Evolutionary conservation across 177 flowering plant genomes (phyloP).

Genomic region (Vitis hybrid): DNA sequence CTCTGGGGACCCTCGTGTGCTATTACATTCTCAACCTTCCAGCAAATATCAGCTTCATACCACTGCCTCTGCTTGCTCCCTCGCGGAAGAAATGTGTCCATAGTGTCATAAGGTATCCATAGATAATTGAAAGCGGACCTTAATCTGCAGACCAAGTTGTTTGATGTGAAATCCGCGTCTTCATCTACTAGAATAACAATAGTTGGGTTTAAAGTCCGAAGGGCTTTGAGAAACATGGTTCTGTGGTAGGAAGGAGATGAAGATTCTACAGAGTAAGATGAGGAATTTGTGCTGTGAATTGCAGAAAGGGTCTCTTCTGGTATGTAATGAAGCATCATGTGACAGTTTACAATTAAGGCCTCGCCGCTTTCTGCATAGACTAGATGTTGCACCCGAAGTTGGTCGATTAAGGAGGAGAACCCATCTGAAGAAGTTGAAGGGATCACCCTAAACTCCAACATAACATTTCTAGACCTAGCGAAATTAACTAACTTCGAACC

Average conservation of each 20-base stretch:
- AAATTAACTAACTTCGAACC: conserved; percentile 65
- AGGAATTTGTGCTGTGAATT: conserved; percentile 12
- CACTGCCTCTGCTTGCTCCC: conserved; percentile 80
- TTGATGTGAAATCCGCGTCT: conserved; percentile 83
- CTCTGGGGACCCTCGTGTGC: conserved; percentile 70
- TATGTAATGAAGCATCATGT: conserved; percentile 76
- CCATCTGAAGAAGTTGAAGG: conserved; percentile 66
- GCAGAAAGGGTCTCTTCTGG: conserved; percentile 60
- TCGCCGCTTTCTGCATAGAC: conserved; percentile 32
- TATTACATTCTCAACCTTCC: conserved; percentile 91
- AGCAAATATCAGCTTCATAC: conserved; percentile 77
- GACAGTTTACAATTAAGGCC: conserved; percentile 79
- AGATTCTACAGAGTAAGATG: conserved; percentile 16
- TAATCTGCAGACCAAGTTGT: conserved; percentile 53
- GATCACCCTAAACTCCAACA: conserved; percentile 63
- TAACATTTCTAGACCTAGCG: conserved; percentile 64
- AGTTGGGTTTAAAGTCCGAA: conserved; percentile 65
- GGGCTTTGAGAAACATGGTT: conserved; percentile 44
- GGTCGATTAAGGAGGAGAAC: conserved; percentile 59
- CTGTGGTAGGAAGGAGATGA: conserved; percentile 34
- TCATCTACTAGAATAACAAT: conserved; percentile 76
- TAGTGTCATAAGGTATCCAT: conserved; percentile 87
- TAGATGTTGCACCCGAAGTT: conserved; percentile 44
- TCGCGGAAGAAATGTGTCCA: conserved; percentile 65
- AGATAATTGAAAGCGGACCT: conserved; percentile 80